Evolutionary conservation across 1,284 basidiomycete genomes (phyloP), one percentile per base, ranked within the genome.

Genomic region (Rhodotorula sp.): DNA sequence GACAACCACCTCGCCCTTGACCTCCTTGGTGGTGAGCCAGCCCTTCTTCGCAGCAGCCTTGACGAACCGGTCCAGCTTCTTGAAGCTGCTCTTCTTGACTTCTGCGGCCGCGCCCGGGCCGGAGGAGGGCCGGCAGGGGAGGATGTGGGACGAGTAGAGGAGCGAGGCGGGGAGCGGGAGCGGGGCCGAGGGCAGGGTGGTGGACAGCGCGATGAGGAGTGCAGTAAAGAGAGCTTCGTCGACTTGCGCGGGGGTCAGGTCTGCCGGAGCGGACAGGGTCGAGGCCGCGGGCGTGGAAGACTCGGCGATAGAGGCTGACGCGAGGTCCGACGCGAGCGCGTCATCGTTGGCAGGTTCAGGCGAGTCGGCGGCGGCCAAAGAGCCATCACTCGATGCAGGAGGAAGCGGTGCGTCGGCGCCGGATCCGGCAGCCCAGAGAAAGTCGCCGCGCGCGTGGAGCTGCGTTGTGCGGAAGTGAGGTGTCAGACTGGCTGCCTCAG

Each of bases 51-150:
- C 46, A 1, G 55, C 66, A 15, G 48, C 79, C 79, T 91, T 93
- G 78, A 95, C 85, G 82, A 94, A 92, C 2, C 87, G 85, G 4
- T 88, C 86, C 29, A 94, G 85, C 54, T 91, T 91, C 81, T 94
- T 95, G 84, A 89, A 86, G 15, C 86, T 85, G 4, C 87, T 93
- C 66, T 86, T 86, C 79, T 89, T 93, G 81, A 88, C 88, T 76
- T 84, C 76, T 22, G 53, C 64, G 12, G 13, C 6, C 2, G 29
- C 51, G 57, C 41, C 48, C 50, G 39, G 41, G 56, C 51, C 41
- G 32, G 56, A 87, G 6, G 88, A 87, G 17, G 82, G 91, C 85
- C 92, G 86, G 58, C 85, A 87, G 5, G 92, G 91, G 2, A 95
- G 85, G 63, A 95, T 85, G 78, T 92, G 86, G 9, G 85, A 86